phyloP scores from a whole-genome alignment of 2,329 filamentous ascomycete genomes.

The Dichotomopilus funicola region DNA sequence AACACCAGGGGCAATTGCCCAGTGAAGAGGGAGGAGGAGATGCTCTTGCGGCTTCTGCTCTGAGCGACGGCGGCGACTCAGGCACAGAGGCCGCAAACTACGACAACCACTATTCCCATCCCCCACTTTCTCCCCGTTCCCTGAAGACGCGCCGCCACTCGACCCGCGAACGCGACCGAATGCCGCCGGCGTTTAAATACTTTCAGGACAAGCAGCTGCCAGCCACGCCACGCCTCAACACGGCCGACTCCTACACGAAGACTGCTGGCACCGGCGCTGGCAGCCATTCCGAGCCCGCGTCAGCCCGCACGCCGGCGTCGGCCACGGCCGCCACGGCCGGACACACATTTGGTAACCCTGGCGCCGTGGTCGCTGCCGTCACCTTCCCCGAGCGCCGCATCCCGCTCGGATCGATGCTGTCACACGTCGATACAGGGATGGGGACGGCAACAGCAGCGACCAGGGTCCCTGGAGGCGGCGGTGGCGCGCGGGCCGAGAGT shows the following conservation, averaged over 20 bases:
- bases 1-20: conserved; percentile 10
- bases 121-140: too few species aligned
- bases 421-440: conserved; percentile 15
- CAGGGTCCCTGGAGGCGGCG: conserved; percentile 3
- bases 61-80: not conserved
- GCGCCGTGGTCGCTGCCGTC: conserved; percentile 4
- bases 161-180: conserved; percentile 20
- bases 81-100: not conserved
- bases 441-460: not conserved
- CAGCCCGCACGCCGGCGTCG: conserved; percentile 22
- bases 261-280: conserved; percentile 9
- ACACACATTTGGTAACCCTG: conserved; percentile 7
- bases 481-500: conserved; percentile 36
- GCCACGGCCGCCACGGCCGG: conserved; percentile 10
- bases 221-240: conserved; percentile 23
- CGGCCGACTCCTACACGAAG: conserved; percentile 11
- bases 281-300: conserved; percentile 21
- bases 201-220: conserved; percentile 27
- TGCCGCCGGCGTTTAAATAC: conserved; percentile 18
- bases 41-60: conserved; percentile 5
- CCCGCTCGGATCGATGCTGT: conserved; percentile 33
- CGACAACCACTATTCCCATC: conserved; percentile 4
- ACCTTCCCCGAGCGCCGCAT: conserved; percentile 19
- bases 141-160: conserved; percentile 6
- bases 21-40: conserved; percentile 7